phyloP scores from a whole-genome alignment of 176 grass and related monocot species.

The Triticum monococcum region DNA sequence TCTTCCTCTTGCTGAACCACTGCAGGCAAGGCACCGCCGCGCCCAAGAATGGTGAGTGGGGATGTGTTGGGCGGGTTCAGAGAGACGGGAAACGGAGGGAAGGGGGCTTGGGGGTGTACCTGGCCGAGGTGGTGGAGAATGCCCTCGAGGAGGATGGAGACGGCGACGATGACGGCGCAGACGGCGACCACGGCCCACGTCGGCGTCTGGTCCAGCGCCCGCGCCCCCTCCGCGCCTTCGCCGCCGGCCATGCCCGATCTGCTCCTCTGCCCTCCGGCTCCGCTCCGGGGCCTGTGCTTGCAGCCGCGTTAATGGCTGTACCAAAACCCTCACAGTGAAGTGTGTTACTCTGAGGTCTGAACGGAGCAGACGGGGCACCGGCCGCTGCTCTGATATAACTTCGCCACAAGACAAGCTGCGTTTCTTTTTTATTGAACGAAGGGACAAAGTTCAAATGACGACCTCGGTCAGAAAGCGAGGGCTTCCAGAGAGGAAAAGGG shows the following conservation, averaged over 20 bases:
- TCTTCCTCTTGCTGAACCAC: conserved; percentile 65
- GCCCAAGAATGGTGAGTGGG: neutral
- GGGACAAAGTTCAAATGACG: conserved; percentile 23
- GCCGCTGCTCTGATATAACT: conserved; percentile 24
- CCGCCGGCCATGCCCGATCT: conserved; percentile 22
- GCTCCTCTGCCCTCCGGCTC: neutral
- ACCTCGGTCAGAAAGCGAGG: neutral
- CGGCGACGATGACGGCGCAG: conserved; percentile 68
- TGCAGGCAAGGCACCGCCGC: conserved; percentile 19
- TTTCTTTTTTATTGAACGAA: too few species aligned
- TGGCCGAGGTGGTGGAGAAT: conserved; percentile 60
- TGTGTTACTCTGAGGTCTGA: neutral
- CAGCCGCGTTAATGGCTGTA: conserved; percentile 20
- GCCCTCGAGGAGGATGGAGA: conserved; percentile 75
- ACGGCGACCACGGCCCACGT: conserved; percentile 79
- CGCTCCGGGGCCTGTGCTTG: neutral
- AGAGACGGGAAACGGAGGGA: neutral
- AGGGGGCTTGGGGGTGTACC: neutral
- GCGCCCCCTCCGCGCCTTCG: conserved; percentile 23
- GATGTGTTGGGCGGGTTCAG: neutral
- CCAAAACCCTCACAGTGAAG: neutral
- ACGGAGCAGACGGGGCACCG: neutral
- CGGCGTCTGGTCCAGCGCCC: conserved; percentile 78
- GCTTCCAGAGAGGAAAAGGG: too few species aligned
- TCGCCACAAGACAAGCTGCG: neutral